Percentiles rank a stretch among this genome's conserved stretches.
These are phyloP conservation scores for Populus nigra DNA, from an alignment of 345 rosid species.

Conservation along the genomic window DNA sequence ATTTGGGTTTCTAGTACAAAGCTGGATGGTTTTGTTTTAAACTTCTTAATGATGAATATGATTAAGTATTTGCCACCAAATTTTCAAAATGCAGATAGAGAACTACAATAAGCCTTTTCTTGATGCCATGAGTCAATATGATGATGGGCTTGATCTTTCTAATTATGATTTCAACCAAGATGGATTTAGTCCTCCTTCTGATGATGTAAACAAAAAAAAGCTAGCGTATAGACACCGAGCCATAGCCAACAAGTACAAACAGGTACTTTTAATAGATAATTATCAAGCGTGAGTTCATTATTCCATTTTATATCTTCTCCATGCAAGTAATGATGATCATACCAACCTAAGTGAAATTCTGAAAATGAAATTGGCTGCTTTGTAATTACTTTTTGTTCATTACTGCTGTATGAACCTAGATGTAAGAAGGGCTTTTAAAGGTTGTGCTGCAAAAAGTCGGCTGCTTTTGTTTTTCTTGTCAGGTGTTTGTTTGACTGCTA, in stretches of 20 bases:
- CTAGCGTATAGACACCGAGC: constrained; percentile 73
- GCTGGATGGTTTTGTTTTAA: background rate
- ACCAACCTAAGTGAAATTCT: background rate
- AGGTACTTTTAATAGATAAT: constrained; percentile 39
- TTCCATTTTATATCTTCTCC: background rate
- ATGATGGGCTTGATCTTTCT: constrained; percentile 72
- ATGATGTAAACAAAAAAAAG: constrained; percentile 61
- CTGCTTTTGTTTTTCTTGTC: background rate
- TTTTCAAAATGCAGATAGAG: constrained; percentile 55
- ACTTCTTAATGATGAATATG: background rate
- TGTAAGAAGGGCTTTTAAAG: background rate
- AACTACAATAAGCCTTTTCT: constrained; percentile 73
- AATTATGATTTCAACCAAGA: constrained; percentile 62
- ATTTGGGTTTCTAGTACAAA: background rate
- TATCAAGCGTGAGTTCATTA: background rate
- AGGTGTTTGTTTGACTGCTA: background rate
- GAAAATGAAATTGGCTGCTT: background rate
- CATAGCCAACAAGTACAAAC: constrained; percentile 49
- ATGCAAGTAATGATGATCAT: background rate
- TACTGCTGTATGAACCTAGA: background rate
- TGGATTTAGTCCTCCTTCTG: constrained; percentile 50
- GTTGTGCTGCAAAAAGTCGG: background rate
- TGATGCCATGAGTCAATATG: constrained; percentile 54
- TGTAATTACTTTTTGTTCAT: background rate
- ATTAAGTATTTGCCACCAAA: background rate